These are phyloP conservation scores for Penicillium nordicum DNA, from an alignment of 2,329 filamentous ascomycete species.

Conservation along the genomic window DNA sequence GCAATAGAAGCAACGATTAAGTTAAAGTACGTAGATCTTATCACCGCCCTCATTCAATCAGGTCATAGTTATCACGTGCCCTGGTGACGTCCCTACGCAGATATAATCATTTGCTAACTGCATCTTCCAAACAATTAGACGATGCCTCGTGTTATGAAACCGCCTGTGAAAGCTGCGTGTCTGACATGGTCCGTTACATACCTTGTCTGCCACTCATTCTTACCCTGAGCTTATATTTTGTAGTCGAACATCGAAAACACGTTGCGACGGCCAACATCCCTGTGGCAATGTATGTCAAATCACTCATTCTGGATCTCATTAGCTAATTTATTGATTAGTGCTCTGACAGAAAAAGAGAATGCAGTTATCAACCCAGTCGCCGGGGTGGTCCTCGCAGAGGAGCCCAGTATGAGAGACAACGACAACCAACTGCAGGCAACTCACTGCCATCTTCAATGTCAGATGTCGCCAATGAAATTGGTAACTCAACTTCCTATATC, in stretches of 20 bases:
- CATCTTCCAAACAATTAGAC: not conserved
- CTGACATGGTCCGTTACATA: not conserved
- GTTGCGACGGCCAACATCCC: constrained; percentile 20
- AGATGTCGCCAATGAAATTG: constrained; percentile 3
- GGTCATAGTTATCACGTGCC: constrained; percentile 4
- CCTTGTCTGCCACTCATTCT: not conserved
- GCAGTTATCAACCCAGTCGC: constrained; percentile 23
- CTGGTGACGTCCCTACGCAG: not conserved
- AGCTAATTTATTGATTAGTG: constrained; percentile 11
- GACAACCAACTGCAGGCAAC: not conserved
- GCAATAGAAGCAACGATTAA: not conserved
- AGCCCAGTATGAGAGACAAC: constrained; percentile 11
- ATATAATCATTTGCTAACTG: not conserved
- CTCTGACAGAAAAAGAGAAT: constrained; percentile 11
- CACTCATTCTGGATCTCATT: not conserved
- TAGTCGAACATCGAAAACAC: constrained; percentile 24
- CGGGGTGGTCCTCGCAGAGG: constrained; percentile 25
- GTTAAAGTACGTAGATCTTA: not conserved
- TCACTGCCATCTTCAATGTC: not conserved
- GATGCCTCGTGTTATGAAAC: not conserved
- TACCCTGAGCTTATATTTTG: not conserved
- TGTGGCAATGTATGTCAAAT: constrained; percentile 11
- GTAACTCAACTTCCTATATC: not conserved
- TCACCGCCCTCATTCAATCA: not conserved
- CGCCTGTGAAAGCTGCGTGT: constrained; percentile 2